These are phyloP conservation scores for Zygnema cylindricum DNA, from an alignment of 139 green algal species.

Conservation along the genomic window DNA sequence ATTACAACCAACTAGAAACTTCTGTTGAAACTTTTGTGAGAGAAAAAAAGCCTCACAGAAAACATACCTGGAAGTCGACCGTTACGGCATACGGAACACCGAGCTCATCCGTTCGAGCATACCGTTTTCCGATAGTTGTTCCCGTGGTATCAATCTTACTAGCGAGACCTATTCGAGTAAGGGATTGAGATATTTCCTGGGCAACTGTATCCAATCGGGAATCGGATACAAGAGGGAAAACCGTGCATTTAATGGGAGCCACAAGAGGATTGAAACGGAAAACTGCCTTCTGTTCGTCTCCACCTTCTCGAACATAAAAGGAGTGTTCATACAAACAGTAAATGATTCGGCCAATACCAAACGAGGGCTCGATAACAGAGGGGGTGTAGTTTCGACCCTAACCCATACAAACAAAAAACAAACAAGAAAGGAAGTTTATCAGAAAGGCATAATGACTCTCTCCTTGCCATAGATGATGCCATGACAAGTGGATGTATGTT, in stretches of 20 bases:
- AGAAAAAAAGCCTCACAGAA: too few relatives aligned
- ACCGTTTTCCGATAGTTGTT: slow-evolving; percentile 89
- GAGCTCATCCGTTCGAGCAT: slow-evolving; percentile 93
- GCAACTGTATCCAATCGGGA: slow-evolving; percentile 74
- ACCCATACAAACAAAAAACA: background rate
- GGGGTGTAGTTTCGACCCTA: slow-evolving; percentile 82
- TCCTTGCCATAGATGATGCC: too few relatives aligned
- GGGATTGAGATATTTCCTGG: slow-evolving; percentile 64
- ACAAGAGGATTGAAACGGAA: slow-evolving; percentile 88
- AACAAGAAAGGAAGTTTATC: background rate
- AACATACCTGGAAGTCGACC: slow-evolving; percentile 78
- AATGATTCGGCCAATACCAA: slow-evolving; percentile 97
- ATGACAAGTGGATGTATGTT: too few relatives aligned
- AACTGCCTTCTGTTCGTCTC: slow-evolving; percentile 74
- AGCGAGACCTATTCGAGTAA: slow-evolving; percentile 76
- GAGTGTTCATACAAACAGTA: slow-evolving; percentile 98
- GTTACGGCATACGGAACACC: slow-evolving; percentile 96
- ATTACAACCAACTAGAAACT: too few relatives aligned
- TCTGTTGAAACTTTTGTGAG: too few relatives aligned
- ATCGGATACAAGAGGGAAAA: slow-evolving; percentile 88
- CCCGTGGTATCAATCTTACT: slow-evolving; percentile 93
- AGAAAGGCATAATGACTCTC: too few relatives aligned
- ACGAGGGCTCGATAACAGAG: slow-evolving; percentile 97
- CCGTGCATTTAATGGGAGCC: slow-evolving; percentile 94
- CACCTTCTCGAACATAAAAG: slow-evolving; percentile 81